Base-by-base conservation (phyloP, 108 stramenopile species). In the Nitzschia sp. region DNA sequence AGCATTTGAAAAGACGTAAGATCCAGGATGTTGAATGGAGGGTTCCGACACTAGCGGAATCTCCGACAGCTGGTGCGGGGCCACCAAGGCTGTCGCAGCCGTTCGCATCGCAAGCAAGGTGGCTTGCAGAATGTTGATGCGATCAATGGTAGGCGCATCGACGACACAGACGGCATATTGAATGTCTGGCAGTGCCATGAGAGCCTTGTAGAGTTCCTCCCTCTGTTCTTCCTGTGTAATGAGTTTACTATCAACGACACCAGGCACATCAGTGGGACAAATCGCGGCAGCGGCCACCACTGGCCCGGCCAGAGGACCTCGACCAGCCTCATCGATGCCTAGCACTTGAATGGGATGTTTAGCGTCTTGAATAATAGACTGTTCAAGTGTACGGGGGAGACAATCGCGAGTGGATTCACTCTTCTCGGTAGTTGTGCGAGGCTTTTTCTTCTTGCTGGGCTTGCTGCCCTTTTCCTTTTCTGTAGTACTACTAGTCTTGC, bases 41-140 rank as follows among this genome's bases (percentile, higher is more conserved):
- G 74, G 71, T 25, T 53, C 53, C 0, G 66, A 7, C 12, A 60
- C 37, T 8, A 73, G 53, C 26, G 65, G 60, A 19, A 63, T 39
- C 39, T 79, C 41, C 12, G 89, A 41, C 40, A 57, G 68, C 9
- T 38, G 29, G 29, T 22, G 24, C 12, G 68, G 57, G 6, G 14
- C 51, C 14, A 61, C 57, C 50, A 82, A 42, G 50, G 75, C 72
- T 14, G 46, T 66, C 11, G 87, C 86, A 10, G 94, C 88, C 65
- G 79, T 71, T 41, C 67, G 59, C 98, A 99, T 99, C 0, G 80
- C 94, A 54, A 86, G 71, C 70, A 97, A 62, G 8, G 97, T 95
- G 8, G 98, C 97, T 70, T 97, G 95, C 42, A 99, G 82, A 64
- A 99, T 99, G 68, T 99, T 99, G 51, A 98, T 82, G 80, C 93